Evolutionary conservation across 768 basidiomycete species (phyloP), one percentile per base, ranked within the genome.

Genomic region (Aureoboletus auriporus): DNA sequence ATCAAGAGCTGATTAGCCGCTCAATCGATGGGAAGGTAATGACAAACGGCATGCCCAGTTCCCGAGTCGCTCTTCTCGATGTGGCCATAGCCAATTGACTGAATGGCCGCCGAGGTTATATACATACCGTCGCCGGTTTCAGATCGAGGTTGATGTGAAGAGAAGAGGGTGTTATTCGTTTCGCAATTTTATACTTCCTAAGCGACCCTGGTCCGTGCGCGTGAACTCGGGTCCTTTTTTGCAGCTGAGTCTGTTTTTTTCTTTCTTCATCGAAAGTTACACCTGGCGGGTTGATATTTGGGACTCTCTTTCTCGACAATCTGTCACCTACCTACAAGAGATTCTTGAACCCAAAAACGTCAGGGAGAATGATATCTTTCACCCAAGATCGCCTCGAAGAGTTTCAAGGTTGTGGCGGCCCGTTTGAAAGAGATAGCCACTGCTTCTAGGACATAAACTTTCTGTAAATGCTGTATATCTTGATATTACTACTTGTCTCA

Each of bases 241-340:
- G 42, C 3, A n/a, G 23, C 13, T 6, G 14, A 23, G 27, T 8
- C 8, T 8, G 7, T 3, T 5, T 17, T 55, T 53, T 55, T 57
- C 5, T 17, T 55, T 53, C 55, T 58, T 65, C 51, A 71, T 23
- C 74, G 83, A 84, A 86, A 86, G 82, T 85, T 75, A 65, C 75
- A 86, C 84, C 83, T 83, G 71, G 70, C 65, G 62, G 73, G 75
- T 72, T 76, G 80, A 83, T 84, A 84, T 86, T 86, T 85, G 83
- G 76, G 82, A 71, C 73, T 63, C 67, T 69, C 69, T 67, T 52
- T 30, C 9, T 42, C 49, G 63, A 28, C 20, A 23, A 23, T 23
- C 20, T 23, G 20, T 23, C 20, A 46, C 35, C 37, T 26, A 43
- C 52, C 51, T 54, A 73, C 70, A 56, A 71, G 69, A 68, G 67